Conservation (phyloP, 345 rosid species). For the Populus ilicifolia region DNA sequence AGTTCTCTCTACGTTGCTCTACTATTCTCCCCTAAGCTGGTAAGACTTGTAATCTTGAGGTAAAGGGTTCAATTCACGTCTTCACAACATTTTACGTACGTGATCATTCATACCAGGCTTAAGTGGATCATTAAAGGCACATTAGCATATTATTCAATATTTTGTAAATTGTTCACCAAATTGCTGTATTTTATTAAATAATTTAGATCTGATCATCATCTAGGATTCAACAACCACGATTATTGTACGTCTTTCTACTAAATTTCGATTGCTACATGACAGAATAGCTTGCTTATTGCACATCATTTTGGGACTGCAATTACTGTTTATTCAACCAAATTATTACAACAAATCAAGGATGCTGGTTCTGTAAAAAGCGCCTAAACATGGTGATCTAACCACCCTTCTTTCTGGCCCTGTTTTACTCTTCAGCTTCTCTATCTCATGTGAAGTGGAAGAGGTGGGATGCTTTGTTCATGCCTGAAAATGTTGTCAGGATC, state of each 20-base stretch:
- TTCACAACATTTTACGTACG: too few relatives aligned
- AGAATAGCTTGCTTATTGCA: not conserved
- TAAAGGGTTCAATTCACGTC: too few relatives aligned
- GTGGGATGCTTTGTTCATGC: slow-evolving; percentile 20
- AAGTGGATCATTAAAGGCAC: too few relatives aligned
- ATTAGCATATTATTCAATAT: not conserved
- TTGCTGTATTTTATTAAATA: not conserved
- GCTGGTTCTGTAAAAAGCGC: not conserved
- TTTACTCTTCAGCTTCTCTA: not conserved
- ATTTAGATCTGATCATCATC: not conserved
- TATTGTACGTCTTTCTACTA: not conserved
- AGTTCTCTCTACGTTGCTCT: too few relatives aligned
- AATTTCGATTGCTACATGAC: not conserved
- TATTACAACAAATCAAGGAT: not conserved
- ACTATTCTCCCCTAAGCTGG: too few relatives aligned
- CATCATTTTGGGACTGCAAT: not conserved
- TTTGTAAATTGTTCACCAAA: not conserved
- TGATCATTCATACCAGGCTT: too few relatives aligned
- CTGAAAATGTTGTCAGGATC: not conserved
- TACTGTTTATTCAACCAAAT: not conserved
- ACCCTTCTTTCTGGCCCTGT: not conserved
- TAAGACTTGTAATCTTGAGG: too few relatives aligned
- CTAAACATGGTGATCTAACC: not conserved
- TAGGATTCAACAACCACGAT: not conserved
- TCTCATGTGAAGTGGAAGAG: not conserved